Evolutionary conservation across 306 rosid species (phyloP).

Genomic region (Lathyrus oleraceus): DNA sequence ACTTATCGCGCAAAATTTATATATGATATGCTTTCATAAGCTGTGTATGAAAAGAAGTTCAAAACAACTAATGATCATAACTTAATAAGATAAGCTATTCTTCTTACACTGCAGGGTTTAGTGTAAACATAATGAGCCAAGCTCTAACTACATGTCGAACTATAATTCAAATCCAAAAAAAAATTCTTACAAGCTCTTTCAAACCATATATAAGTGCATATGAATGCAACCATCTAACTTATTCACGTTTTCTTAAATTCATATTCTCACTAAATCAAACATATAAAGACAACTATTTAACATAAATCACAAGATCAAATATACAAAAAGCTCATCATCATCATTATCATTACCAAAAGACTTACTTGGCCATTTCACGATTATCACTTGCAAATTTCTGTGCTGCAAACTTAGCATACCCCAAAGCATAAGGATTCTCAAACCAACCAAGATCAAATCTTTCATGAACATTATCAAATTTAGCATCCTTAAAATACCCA

Average conservation of each 20-base stretch:
- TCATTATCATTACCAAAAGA: too few relatives aligned
- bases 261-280: constrained; percentile 17
- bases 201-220: neutral
- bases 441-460: constrained; percentile 57
- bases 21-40: too few relatives aligned
- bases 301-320: neutral
- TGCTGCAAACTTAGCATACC: constrained; percentile 50
- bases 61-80: neutral
- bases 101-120: neutral
- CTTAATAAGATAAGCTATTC: neutral
- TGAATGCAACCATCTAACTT: neutral
- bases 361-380: constrained; percentile 78
- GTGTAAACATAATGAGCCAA: neutral
- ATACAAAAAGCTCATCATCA: neutral
- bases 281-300: neutral
- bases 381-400: constrained; percentile 57
- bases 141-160: neutral
- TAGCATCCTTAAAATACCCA: constrained; percentile 67
- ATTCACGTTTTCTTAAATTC: constrained; percentile 4
- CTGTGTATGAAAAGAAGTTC: neutral
- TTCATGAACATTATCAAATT: constrained; percentile 38
- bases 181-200: neutral
- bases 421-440: constrained; percentile 38
- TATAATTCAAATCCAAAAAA: neutral
- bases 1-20: too few relatives aligned